Percentiles rank a stretch among this genome's conserved stretches.
These are phyloP conservation scores for Fraxinus dipetala DNA, from an alignment of 305 asterid genomes.

Conservation along the genomic window DNA sequence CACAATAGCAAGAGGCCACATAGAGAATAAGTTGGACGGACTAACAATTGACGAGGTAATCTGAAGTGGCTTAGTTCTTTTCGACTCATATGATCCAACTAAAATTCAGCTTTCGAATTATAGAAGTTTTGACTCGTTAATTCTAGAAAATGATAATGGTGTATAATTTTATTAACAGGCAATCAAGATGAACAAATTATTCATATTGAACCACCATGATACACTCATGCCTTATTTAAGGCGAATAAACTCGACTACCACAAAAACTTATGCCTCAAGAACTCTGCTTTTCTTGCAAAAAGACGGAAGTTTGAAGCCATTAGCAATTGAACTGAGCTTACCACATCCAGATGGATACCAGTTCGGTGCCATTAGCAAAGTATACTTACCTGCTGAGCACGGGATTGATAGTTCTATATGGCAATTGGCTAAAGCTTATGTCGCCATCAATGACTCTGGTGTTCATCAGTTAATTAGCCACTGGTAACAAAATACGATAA, in stretches of 20 bases:
- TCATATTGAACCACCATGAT: constrained; percentile 80
- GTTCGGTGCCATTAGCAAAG: constrained; percentile 54
- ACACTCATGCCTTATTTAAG: constrained; percentile 68
- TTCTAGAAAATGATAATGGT: neutral
- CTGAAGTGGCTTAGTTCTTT: neutral
- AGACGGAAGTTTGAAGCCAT: constrained; percentile 67
- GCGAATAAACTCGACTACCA: constrained; percentile 52
- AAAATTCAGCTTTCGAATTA: neutral
- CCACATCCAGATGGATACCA: constrained; percentile 63
- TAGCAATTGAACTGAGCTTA: constrained; percentile 74
- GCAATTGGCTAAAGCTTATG: constrained; percentile 84
- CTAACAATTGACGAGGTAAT: constrained; percentile 55
- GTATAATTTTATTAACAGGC: constrained; percentile 41
- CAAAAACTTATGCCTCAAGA: constrained; percentile 70
- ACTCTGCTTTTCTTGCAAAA: constrained; percentile 61
- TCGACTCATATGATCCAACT: neutral
- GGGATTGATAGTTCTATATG: constrained; percentile 61
- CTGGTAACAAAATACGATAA: constrained; percentile 47
- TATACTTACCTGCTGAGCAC: constrained; percentile 56
- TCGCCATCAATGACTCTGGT: constrained; percentile 67
- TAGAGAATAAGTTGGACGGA: constrained; percentile 54
- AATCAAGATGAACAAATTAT: constrained; percentile 43
- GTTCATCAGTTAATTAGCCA: constrained; percentile 69
- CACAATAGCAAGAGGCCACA: constrained; percentile 52
- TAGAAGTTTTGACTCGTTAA: neutral